Conservation (phyloP, 331 rosid genomes). For the Cydonia oblonga region DNA sequence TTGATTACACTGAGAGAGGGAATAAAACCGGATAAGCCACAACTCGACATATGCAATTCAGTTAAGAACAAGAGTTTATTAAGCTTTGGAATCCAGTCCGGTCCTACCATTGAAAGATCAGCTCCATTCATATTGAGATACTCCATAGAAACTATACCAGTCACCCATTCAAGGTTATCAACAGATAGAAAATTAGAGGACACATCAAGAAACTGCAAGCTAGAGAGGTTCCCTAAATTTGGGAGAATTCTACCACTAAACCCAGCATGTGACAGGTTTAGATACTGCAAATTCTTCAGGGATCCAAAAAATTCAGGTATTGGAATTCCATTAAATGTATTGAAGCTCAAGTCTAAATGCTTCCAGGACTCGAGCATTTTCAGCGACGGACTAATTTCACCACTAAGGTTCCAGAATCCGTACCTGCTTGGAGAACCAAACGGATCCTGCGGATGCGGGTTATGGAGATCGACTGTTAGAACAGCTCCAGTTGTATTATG, state of each 20-base stretch:
- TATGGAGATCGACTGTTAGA: slow-evolving; percentile 18
- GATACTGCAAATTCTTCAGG: slow-evolving; percentile 21
- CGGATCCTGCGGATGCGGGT: slow-evolving; percentile 2
- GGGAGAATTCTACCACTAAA: slow-evolving; percentile 24
- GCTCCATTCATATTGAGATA: slow-evolving; percentile 22
- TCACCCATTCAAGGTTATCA: slow-evolving; percentile 25
- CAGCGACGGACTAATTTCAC: slow-evolving; percentile 35
- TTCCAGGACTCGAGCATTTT: slow-evolving; percentile 24
- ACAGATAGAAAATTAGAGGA: neutral
- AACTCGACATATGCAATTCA: slow-evolving; percentile 19
- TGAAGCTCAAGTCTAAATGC: slow-evolving; percentile 37
- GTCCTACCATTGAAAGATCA: slow-evolving; percentile 21
- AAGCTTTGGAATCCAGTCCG: slow-evolving; percentile 16
- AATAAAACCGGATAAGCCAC: slow-evolving; percentile 9
- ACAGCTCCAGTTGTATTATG: slow-evolving; percentile 8
- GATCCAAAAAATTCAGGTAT: slow-evolving; percentile 27
- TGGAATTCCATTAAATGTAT: slow-evolving; percentile 17
- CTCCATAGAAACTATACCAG: slow-evolving; percentile 22
- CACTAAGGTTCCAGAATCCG: slow-evolving; percentile 26
- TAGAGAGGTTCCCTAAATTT: slow-evolving; percentile 29
- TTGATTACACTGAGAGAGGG: slow-evolving; percentile 10
- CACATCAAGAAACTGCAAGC: slow-evolving; percentile 27
- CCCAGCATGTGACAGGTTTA: slow-evolving; percentile 31
- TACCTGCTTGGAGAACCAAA: slow-evolving; percentile 8
- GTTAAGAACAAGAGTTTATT: slow-evolving; percentile 11